Percentiles rank a stretch among this genome's conserved stretches.
Conservation (phyloP, 2,329 filamentous ascomycete genomes). For the Pseudohalonectria lignicola region DNA sequence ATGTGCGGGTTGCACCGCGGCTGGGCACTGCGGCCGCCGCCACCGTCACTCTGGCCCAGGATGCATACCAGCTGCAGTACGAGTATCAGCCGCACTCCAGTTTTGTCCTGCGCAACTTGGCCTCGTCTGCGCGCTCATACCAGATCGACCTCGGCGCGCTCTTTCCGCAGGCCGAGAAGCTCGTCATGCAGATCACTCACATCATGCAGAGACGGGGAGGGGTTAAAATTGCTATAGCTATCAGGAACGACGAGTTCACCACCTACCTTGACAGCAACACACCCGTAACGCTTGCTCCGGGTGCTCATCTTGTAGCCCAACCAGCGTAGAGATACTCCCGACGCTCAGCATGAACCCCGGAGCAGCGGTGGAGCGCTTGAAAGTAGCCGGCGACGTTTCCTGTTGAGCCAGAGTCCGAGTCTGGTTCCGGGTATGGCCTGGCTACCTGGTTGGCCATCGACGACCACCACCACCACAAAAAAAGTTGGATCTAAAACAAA, state of each 20-base stretch:
- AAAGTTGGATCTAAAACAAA: no score
- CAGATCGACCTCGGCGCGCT: slow-evolving; percentile 3
- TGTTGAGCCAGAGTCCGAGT: no score
- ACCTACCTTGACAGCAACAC: neutral
- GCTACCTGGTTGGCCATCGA: no score
- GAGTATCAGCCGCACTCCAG: neutral
- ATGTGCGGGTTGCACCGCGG: slow-evolving; percentile 2
- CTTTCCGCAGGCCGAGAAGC: neutral
- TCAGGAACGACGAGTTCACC: no score
- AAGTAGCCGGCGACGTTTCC: no score
- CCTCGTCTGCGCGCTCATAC: neutral
- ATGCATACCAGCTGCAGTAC: slow-evolving; percentile 4
- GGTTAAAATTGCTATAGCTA: no score
- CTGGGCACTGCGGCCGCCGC: neutral
- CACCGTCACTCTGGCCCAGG: slow-evolving; percentile 3
- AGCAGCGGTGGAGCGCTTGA: no score
- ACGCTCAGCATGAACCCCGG: no score
- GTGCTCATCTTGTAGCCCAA: neutral
- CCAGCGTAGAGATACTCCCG: no score
- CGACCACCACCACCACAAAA: no score
- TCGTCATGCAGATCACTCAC: neutral
- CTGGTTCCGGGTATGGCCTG: no score
- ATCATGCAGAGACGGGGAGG: neutral
- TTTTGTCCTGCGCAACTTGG: slow-evolving; percentile 5
- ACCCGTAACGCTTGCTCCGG: neutral